Percentiles rank a stretch among this genome's conserved stretches.
Conservation (phyloP, 345 rosid genomes). For the Jatropha curcas region DNA sequence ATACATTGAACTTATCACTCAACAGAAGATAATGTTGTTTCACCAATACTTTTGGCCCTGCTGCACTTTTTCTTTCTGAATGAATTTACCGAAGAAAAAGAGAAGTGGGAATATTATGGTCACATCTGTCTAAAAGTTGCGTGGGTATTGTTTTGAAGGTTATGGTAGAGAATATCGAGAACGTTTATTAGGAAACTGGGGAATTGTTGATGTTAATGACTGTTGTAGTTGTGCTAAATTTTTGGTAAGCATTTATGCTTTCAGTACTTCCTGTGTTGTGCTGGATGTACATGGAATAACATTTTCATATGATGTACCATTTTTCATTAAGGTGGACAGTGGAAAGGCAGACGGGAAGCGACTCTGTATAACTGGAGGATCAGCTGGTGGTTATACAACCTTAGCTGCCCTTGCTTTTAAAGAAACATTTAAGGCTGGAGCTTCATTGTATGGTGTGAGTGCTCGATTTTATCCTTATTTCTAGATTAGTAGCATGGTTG, state of each 20-base stretch:
- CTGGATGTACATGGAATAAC: neutral
- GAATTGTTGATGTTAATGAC: slow-evolving; percentile 92
- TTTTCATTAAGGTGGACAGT: slow-evolving; percentile 58
- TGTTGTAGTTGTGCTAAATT: slow-evolving; percentile 91
- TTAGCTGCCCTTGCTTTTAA: slow-evolving; percentile 91
- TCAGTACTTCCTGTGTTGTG: neutral
- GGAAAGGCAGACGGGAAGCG: slow-evolving; percentile 74
- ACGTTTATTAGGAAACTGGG: slow-evolving; percentile 74
- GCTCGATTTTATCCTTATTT: neutral
- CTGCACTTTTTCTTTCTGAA: slow-evolving; percentile 3
- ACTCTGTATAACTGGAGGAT: slow-evolving; percentile 94
- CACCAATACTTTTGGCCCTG: neutral
- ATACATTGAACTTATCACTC: neutral
- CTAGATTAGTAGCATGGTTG: neutral
- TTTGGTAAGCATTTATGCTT: slow-evolving; percentile 52
- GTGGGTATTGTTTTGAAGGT: slow-evolving; percentile 45
- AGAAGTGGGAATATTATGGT: neutral
- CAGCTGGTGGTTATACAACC: slow-evolving; percentile 97
- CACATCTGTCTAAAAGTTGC: slow-evolving; percentile 8
- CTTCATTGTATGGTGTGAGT: slow-evolving; percentile 91
- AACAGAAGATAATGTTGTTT: neutral
- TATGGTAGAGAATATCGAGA: slow-evolving; percentile 95
- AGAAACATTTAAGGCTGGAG: slow-evolving; percentile 88
- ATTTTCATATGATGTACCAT: slow-evolving; percentile 16
- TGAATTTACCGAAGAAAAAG: no score